A percentile compares a stretch with the other conserved stretches of the same genome.
Evolutionary conservation across 1,139 yeast genomes (phyloP).

Genomic region (Maudiozyma humilis): DNA sequence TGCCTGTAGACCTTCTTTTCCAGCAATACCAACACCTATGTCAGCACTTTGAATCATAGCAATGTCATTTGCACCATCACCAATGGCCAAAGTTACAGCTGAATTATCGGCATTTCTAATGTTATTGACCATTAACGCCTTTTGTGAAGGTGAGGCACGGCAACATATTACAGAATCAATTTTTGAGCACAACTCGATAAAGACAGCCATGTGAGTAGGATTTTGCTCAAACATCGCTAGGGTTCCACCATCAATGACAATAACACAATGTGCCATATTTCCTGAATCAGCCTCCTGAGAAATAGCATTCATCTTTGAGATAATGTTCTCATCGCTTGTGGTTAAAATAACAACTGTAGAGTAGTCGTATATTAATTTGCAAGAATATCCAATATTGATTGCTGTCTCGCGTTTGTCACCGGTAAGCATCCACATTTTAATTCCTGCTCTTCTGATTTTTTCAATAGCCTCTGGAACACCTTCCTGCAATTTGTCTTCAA

Average conservation of each 20-base stretch:
- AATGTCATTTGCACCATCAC: conserved; percentile 99
- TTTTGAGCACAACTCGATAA: conserved; percentile 74
- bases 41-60: conserved; percentile 99
- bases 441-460: conserved; percentile 84
- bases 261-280: conserved; percentile 82
- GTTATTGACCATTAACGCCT: conserved; percentile 77
- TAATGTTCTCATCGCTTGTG: conserved; percentile 48
- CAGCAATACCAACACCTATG: conserved; percentile 94
- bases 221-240: conserved; percentile 65
- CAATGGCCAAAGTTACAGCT: conserved; percentile 86
- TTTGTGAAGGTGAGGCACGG: conserved; percentile 94
- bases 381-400: conserved; percentile 90
- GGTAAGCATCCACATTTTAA: conserved; percentile 94
- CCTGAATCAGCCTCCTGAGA: conserved; percentile 45
- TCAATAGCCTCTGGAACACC: conserved; percentile 95
- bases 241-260: conserved; percentile 89
- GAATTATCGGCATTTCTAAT: conserved; percentile 58
- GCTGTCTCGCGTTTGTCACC: conserved; percentile 98
- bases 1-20: conserved; percentile 94
- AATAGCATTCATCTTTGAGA: conserved; percentile 37
- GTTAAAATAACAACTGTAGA: conserved; percentile 78
- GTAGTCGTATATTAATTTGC: conserved; percentile 85
- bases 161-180: conserved; percentile 92
- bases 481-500: conserved; percentile 90
- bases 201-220: conserved; percentile 58